These are phyloP conservation scores for Candida sonorensis DNA, from an alignment of 805 yeast species.

Conservation along the genomic window DNA sequence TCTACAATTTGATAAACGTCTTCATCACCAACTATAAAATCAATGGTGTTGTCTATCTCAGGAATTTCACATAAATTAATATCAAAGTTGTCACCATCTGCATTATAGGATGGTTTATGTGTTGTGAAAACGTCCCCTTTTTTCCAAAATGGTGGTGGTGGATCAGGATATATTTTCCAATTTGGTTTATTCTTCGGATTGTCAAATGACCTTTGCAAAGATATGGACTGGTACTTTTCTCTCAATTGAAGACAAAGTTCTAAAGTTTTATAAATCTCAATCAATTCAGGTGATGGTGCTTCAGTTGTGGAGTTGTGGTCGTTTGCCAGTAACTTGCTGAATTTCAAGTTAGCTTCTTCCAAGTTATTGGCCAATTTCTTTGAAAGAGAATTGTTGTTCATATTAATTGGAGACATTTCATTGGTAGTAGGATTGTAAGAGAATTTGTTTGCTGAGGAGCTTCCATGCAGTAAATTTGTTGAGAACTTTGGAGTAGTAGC, in stretches of 20 bases:
- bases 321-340: constrained; percentile 39
- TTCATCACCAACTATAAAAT: constrained; percentile 45
- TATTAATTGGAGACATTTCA: constrained; percentile 19
- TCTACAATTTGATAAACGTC: constrained; percentile 55
- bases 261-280: constrained; percentile 56
- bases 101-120: constrained; percentile 16
- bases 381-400: no score
- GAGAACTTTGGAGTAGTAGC: constrained; percentile 12
- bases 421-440: constrained; percentile 25
- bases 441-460: constrained; percentile 12
- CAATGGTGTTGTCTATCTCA: constrained; percentile 31
- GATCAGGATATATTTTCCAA: constrained; percentile 88
- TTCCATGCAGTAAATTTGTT: constrained; percentile 1
- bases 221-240: constrained; percentile 62
- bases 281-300: constrained; percentile 60
- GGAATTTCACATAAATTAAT: constrained; percentile 53
- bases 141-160: constrained; percentile 88
- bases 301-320: constrained; percentile 46
- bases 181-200: constrained; percentile 75
- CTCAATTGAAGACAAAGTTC: constrained; percentile 66
- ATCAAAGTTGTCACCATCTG: constrained; percentile 47
- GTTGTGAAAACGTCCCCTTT: constrained; percentile 22
- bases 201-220: constrained; percentile 64
- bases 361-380: no score
- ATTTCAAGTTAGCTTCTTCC: constrained; percentile 32